These are phyloP conservation scores for Bacidia gigantensis DNA, from an alignment of 495 filamentous ascomycete species.

Conservation along the genomic window DNA sequence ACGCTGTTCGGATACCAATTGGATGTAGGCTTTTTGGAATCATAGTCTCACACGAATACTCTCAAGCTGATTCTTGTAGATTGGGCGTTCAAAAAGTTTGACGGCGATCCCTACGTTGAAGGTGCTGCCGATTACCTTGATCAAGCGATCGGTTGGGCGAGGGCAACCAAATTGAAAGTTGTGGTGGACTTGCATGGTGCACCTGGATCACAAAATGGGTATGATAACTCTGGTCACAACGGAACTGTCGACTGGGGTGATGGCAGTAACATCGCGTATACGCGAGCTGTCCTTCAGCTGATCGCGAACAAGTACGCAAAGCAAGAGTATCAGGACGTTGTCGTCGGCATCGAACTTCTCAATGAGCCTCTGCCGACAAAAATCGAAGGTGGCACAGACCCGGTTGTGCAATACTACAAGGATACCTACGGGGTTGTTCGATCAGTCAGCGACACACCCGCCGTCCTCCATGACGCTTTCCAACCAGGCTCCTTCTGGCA, in stretches of 20 bases:
- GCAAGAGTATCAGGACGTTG: constrained; percentile 38
- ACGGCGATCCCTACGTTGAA: constrained; percentile 29
- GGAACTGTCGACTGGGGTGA: constrained; percentile 28
- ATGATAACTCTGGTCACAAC: constrained; percentile 22
- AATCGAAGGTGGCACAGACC: constrained; percentile 38
- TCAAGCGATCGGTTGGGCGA: constrained; percentile 32
- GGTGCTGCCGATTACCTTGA: constrained; percentile 35
- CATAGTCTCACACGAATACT: background rate
- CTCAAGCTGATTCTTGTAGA: constrained; percentile 8
- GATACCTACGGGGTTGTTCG: constrained; percentile 40
- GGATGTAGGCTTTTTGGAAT: constrained; percentile 20
- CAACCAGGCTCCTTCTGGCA: constrained; percentile 25
- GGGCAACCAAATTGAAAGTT: constrained; percentile 29
- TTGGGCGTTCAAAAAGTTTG: constrained; percentile 34
- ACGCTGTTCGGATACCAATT: constrained; percentile 35
- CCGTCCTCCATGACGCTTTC: constrained; percentile 21
- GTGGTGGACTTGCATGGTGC: constrained; percentile 39
- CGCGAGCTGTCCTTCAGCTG: constrained; percentile 34
- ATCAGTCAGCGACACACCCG: constrained; percentile 19
- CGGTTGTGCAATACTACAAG: constrained; percentile 39
- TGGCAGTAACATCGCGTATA: constrained; percentile 33
- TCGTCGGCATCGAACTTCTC: constrained; percentile 45
- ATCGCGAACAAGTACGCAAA: constrained; percentile 38
- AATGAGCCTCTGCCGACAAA: constrained; percentile 45
- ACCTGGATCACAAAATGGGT: constrained; percentile 54